phyloP scores from a whole-genome alignment of 805 yeast genomes.

The Helenozyma rhizophorensis region DNA sequence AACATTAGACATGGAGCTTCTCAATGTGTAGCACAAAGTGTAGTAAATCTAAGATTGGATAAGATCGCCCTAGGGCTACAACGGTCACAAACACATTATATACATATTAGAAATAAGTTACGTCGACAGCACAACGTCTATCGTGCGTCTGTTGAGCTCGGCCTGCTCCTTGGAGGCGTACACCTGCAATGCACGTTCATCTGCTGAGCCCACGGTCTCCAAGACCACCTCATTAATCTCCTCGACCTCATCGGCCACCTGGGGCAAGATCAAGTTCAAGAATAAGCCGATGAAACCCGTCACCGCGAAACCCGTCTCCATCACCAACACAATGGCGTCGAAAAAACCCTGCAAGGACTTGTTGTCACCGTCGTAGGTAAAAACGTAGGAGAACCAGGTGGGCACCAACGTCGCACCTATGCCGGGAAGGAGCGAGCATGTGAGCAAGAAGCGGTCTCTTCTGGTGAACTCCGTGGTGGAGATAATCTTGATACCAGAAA shows the following conservation, averaged over 20 bases:
- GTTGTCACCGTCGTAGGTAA: slow-evolving; percentile 14
- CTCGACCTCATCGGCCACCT: slow-evolving; percentile 14
- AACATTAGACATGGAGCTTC: too few species aligned
- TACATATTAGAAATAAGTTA: too few species aligned
- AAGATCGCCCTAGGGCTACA: too few species aligned
- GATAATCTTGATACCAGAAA: slow-evolving; percentile 17
- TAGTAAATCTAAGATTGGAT: too few species aligned
- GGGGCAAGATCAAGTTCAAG: slow-evolving; percentile 17
- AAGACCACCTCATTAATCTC: slow-evolving; percentile 16
- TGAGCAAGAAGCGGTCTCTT: slow-evolving; percentile 16
- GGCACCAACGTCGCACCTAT: slow-evolving; percentile 16
- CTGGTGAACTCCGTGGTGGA: slow-evolving; percentile 18
- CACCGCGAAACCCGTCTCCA: slow-evolving; percentile 16
- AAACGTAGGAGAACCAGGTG: slow-evolving; percentile 13
- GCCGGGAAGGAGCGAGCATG: slow-evolving; percentile 16
- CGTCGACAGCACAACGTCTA: too few species aligned
- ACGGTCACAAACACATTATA: too few species aligned
- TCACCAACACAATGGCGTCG: slow-evolving; percentile 16
- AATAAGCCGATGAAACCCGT: slow-evolving; percentile 15
- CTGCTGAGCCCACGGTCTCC: slow-evolving; percentile 17
- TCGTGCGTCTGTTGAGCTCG: slow-evolving; percentile 2
- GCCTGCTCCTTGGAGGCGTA: slow-evolving; percentile 13
- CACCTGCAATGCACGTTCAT: slow-evolving; percentile 12
- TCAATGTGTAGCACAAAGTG: too few species aligned
- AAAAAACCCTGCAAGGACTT: slow-evolving; percentile 11